phyloP scores from a whole-genome alignment of 2,329 filamentous ascomycete species.

The Parastagonospora nodorum region DNA sequence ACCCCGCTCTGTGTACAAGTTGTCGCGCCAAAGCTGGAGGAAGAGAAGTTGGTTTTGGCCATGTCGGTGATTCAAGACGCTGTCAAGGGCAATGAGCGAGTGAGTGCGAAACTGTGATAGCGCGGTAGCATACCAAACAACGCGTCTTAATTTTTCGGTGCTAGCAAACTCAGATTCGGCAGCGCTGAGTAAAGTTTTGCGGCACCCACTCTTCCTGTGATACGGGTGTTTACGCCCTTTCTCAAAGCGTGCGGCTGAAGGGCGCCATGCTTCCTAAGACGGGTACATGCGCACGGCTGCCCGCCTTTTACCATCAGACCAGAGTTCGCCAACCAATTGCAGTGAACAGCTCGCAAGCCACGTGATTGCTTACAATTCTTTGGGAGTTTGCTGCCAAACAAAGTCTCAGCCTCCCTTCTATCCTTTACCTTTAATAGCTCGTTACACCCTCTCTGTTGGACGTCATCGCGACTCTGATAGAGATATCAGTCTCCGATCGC shows the following conservation, averaged over 20 bases:
- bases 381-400: background rate
- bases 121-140: too few species aligned
- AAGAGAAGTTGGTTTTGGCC: slow-evolving; percentile 58
- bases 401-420: background rate
- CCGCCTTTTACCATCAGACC: slow-evolving; percentile 1
- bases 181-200: background rate
- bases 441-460: background rate
- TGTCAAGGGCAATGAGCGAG: slow-evolving; percentile 27
- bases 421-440: background rate
- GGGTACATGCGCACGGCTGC: background rate
- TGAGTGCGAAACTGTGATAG: slow-evolving; percentile 18
- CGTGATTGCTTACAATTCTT: background rate
- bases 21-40: slow-evolving; percentile 59
- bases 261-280: slow-evolving; percentile 3
- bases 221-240: background rate
- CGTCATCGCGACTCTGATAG: slow-evolving; percentile 7
- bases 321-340: background rate
- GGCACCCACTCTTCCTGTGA: background rate
- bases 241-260: slow-evolving; percentile 1
- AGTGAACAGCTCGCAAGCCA: background rate
- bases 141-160: too few species aligned
- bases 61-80: slow-evolving; percentile 61
- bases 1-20: slow-evolving; percentile 63
- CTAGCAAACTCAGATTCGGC: too few species aligned
- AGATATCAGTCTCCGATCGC: slow-evolving; percentile 9